Evolutionary conservation across 306 rosid genomes (phyloP).

Genomic region (Herpetospermum pedunculosum): DNA sequence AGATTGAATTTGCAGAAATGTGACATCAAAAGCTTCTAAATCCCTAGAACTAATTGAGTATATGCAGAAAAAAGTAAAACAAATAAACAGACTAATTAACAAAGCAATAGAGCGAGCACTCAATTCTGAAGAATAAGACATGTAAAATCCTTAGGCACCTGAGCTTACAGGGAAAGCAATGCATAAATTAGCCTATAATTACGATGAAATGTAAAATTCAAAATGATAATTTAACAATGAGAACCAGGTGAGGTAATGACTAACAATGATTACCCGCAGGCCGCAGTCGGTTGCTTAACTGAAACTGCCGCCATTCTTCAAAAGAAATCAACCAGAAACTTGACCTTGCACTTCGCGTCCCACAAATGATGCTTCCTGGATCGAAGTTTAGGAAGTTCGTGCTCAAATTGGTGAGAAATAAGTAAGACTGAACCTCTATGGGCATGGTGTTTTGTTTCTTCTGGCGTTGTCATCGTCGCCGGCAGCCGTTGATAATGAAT

Average conservation of each 20-base stretch:
- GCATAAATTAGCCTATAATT: neutral
- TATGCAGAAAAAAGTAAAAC: neutral
- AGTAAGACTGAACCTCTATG: neutral
- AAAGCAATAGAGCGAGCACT: neutral
- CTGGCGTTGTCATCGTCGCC: conserved; percentile 26
- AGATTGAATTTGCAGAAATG: neutral
- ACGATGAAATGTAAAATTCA: neutral
- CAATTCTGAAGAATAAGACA: neutral
- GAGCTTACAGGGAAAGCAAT: neutral
- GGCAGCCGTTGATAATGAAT: conserved; percentile 30
- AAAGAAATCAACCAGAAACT: neutral
- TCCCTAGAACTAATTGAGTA: neutral
- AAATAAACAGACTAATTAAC: neutral
- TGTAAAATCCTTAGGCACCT: neutral
- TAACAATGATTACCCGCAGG: neutral
- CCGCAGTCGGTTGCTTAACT: neutral
- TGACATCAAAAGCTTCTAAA: neutral
- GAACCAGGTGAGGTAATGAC: neutral
- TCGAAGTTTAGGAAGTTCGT: neutral
- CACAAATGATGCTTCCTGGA: neutral
- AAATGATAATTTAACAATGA: neutral
- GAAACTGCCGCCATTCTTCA: neutral
- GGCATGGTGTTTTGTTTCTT: neutral
- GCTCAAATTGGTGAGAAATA: neutral
- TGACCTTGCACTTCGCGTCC: neutral